phyloP scores from a whole-genome alignment of 2,329 filamentous ascomycete genomes.

The Alternaria tenuissima region DNA sequence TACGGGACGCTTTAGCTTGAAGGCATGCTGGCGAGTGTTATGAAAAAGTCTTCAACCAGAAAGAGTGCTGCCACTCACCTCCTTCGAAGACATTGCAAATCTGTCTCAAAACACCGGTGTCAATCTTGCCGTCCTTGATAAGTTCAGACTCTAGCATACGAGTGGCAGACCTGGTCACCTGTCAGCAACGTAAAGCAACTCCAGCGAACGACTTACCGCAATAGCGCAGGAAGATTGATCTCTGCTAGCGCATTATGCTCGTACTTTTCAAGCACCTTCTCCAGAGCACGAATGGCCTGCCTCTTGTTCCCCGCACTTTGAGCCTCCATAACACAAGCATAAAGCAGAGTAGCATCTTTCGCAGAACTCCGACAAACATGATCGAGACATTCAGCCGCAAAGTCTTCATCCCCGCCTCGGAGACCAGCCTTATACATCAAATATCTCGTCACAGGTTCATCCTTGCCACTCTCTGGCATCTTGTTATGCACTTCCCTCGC shows the following conservation, averaged over 20 bases:
- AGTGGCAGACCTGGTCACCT: conserved; percentile 47
- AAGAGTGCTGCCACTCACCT: not conserved
- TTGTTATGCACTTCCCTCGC: conserved; percentile 65
- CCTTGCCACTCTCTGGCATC: conserved; percentile 66
- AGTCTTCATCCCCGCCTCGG: conserved; percentile 63
- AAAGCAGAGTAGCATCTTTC: conserved; percentile 71
- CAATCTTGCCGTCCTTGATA: conserved; percentile 38
- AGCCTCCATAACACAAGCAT: conserved; percentile 82
- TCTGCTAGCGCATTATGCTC: conserved; percentile 58
- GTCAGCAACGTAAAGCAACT: too few relatives aligned
- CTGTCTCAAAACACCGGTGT: conserved; percentile 52
- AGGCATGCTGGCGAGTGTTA: conserved; percentile 46
- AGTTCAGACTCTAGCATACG: conserved; percentile 57
- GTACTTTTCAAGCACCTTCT: conserved; percentile 66
- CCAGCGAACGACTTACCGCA: conserved; percentile 53
- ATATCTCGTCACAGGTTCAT: conserved; percentile 73
- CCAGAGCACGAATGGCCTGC: conserved; percentile 67
- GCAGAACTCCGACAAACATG: conserved; percentile 63
- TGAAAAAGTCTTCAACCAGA: too few relatives aligned
- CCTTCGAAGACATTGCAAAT: conserved; percentile 65
- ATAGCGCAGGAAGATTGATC: conserved; percentile 68
- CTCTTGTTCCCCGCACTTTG: conserved; percentile 69
- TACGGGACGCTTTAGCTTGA: conserved; percentile 54
- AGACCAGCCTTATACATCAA: conserved; percentile 78
- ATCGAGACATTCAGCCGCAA: conserved; percentile 71